Conservation (phyloP, 257 asterid species). For the Thymus quinquecostatus region DNA sequence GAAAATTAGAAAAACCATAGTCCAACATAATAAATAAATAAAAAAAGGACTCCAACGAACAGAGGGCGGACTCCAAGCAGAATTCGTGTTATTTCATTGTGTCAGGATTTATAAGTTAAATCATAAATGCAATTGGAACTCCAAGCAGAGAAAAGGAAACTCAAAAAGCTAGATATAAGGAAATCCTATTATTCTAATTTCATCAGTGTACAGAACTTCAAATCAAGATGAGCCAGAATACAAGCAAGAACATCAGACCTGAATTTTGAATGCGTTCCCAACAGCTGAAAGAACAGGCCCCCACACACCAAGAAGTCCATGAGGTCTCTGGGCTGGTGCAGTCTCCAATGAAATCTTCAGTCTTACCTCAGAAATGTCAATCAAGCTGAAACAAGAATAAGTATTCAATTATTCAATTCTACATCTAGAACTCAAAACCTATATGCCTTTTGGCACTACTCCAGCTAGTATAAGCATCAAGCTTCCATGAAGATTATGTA, state of each 20-base stretch:
- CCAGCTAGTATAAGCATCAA: conserved; percentile 21
- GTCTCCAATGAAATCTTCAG: conserved; percentile 91
- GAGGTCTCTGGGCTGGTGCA: conserved; percentile 90
- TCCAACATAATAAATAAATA: background rate
- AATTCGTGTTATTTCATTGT: conserved; percentile 6
- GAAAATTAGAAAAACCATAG: background rate
- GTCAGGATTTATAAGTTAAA: conserved; percentile 13
- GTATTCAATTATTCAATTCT: conserved; percentile 7
- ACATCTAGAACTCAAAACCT: conserved; percentile 15
- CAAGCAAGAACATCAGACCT: conserved; percentile 48
- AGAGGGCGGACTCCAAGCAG: background rate
- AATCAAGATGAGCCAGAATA: conserved; percentile 11
- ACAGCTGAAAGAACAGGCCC: conserved; percentile 96
- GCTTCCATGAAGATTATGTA: conserved; percentile 7
- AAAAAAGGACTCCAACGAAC: background rate
- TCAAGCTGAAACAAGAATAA: conserved; percentile 61
- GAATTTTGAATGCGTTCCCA: conserved; percentile 94
- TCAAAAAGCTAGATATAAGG: conserved; percentile 6
- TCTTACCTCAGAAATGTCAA: conserved; percentile 91
- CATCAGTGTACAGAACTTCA: background rate
- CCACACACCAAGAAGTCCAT: conserved; percentile 95
- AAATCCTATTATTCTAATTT: background rate
- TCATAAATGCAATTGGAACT: conserved; percentile 5
- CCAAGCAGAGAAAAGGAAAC: conserved; percentile 16
- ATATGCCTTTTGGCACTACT: conserved; percentile 5